phyloP scores from a whole-genome alignment of 2,329 filamentous ascomycete genomes.

The Dothiorella sarmentorum region DNA sequence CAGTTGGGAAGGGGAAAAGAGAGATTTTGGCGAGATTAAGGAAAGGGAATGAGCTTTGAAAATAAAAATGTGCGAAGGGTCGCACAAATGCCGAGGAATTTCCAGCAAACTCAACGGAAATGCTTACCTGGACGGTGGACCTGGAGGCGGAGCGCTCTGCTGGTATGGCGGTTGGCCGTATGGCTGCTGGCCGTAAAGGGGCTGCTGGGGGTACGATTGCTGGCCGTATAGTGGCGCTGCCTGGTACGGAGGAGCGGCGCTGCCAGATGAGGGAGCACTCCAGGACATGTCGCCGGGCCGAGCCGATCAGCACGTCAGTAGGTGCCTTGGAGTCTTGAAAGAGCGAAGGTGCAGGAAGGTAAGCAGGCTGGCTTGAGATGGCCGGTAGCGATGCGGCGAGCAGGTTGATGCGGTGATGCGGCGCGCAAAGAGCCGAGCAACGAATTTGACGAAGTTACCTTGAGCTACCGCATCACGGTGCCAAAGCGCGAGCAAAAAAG shows the following conservation, averaged over 20 bases:
- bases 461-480: slow-evolving; percentile 13
- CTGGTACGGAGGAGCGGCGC: slow-evolving; percentile 34
- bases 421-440: slow-evolving; percentile 7
- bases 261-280: slow-evolving; percentile 31
- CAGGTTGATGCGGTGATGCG: background rate
- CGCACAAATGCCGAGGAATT: background rate
- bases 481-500: background rate
- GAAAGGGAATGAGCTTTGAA: background rate
- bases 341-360: background rate
- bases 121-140: slow-evolving; percentile 34
- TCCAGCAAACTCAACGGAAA: slow-evolving; percentile 1
- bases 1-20: slow-evolving; percentile 2
- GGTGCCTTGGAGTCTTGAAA: background rate
- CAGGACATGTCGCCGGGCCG: slow-evolving; percentile 31
- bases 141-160: slow-evolving; percentile 25
- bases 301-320: background rate
- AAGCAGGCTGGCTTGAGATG: background rate
- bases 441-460: slow-evolving; percentile 9
- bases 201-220: slow-evolving; percentile 21
- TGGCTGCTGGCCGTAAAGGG: slow-evolving; percentile 19
- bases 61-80: slow-evolving; percentile 5
- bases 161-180: slow-evolving; percentile 29
- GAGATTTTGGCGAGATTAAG: slow-evolving; percentile 6
- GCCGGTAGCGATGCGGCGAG: background rate
- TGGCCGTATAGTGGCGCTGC: slow-evolving; percentile 28